Evolutionary conservation across 1,139 yeast species (phyloP).

Genomic region (Blastobotrys serpentis): DNA sequence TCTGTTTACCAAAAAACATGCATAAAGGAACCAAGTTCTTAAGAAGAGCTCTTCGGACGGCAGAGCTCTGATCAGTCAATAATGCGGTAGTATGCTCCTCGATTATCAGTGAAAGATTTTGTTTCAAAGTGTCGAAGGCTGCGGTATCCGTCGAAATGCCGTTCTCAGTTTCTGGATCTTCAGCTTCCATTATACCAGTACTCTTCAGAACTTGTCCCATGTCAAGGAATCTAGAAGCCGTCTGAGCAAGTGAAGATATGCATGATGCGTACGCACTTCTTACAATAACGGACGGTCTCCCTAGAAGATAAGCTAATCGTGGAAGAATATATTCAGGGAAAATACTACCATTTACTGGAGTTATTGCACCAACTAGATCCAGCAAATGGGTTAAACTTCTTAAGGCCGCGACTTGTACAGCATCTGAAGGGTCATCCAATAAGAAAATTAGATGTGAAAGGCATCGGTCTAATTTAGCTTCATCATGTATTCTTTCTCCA

Average conservation of each 20-base stretch:
- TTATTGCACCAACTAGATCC: slow-evolving; percentile 61
- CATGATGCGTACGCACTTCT: slow-evolving; percentile 70
- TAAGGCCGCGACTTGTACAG: slow-evolving; percentile 53
- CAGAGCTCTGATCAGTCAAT: slow-evolving; percentile 64
- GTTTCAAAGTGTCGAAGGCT: slow-evolving; percentile 39
- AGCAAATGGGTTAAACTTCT: slow-evolving; percentile 52
- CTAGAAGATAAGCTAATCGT: slow-evolving; percentile 51
- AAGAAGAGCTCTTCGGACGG: slow-evolving; percentile 69
- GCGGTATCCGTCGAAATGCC: slow-evolving; percentile 35
- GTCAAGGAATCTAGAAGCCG: slow-evolving; percentile 63
- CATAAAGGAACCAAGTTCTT: slow-evolving; percentile 72
- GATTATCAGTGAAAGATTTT: slow-evolving; percentile 38
- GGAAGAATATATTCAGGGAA: slow-evolving; percentile 85
- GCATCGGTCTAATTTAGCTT: slow-evolving; percentile 79
- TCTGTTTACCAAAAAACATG: slow-evolving; percentile 79
- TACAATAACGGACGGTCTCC: slow-evolving; percentile 47
- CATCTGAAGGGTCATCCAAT: slow-evolving; percentile 52
- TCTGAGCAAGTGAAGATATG: slow-evolving; percentile 64
- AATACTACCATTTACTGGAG: slow-evolving; percentile 70
- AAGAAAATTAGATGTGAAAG: slow-evolving; percentile 70
- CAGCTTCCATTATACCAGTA: slow-evolving; percentile 40
- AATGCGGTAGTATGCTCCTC: slow-evolving; percentile 64
- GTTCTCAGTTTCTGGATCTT: slow-evolving; percentile 46
- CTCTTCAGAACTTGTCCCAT: slow-evolving; percentile 58
- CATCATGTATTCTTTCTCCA: slow-evolving; percentile 76